Base-by-base conservation (phyloP, 495 filamentous ascomycete species). In the Annulohypoxylon nitens region DNA sequence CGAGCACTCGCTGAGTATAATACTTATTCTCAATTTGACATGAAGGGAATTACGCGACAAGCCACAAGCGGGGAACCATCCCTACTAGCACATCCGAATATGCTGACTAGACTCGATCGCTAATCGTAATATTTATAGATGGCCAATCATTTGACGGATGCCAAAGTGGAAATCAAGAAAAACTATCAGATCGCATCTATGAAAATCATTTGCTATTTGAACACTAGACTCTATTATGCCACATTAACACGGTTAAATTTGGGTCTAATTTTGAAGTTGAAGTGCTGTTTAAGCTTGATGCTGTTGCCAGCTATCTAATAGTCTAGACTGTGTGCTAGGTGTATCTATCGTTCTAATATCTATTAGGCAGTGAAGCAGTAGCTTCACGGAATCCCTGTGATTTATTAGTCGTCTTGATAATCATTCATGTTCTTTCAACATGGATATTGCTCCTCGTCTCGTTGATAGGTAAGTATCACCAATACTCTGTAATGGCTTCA, bases 41-140 rank as follows among this genome's bases (percentile, higher is more conserved):
- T 25, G 50, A 54, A 4, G 25, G 30, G 30, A 6, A 30, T 30
- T 30, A 3, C 25, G 23, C n/a, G 25, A 54, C 30, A n/a, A n/a
- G 50, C 30, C 30, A 5, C 4, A n/a, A 30, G 53, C n/a, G 53
- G 51, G 33, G 53, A 10, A 9, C 20, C 33, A 10, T 18, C 4
- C 53, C 14, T 33, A 54, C 25, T 30, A 53, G 48, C 33, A 18
- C 7, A 30, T 30, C 30, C 30, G 30, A 30, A 30, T 30, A 30
- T 57, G 53, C 53, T 57, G 53, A 57, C 53, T 6, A 47, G 43
- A 37, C 53, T 20, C 18, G 53, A 37, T 57, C 33, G 53, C 53
- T 20, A 57, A 57, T 57, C 30, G n/a, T 36, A 18, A 37, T 57
- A 57, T 57, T 57, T 37, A 57, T 57, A 57, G 53, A 57, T 16